Percentiles rank a stretch among this genome's conserved stretches.
Evolutionary conservation across 768 basidiomycete species (phyloP).

Genomic region (Lentinula boryana): DNA sequence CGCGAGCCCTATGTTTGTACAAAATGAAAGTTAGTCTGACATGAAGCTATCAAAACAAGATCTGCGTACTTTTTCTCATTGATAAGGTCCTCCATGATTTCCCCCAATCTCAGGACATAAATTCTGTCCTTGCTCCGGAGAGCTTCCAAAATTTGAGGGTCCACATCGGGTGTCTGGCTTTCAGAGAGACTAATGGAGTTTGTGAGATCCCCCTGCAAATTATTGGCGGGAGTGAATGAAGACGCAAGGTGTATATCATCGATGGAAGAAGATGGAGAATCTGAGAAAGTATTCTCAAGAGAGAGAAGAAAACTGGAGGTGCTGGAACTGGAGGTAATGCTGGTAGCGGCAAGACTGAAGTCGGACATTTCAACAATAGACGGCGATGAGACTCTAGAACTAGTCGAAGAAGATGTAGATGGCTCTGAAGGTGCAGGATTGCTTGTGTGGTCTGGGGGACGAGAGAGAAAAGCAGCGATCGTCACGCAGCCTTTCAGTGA

Average conservation of each 20-base stretch:
- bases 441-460: conserved; percentile 3
- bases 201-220: conserved; percentile 18
- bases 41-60: background rate
- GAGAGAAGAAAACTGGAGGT: conserved; percentile 6
- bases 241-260: conserved; percentile 11
- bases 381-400: conserved; percentile 6
- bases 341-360: background rate
- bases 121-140: conserved; percentile 84
- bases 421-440: conserved; percentile 2
- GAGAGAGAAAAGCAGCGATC: conserved; percentile 9
- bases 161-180: conserved; percentile 42
- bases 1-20: conserved; percentile 39
- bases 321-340: conserved; percentile 11
- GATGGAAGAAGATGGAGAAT: conserved; percentile 15
- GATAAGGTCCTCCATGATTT: conserved; percentile 77
- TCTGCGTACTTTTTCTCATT: conserved; percentile 62
- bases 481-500: conserved; percentile 6
- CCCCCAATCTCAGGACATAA: conserved; percentile 85
- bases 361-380: conserved; percentile 10
- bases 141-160: conserved; percentile 79
- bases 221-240: conserved; percentile 18
- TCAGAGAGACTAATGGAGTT: conserved; percentile 10
- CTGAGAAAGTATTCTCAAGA: conserved; percentile 1
- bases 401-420: conserved; percentile 8
- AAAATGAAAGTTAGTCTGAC: conserved; percentile 3